These are phyloP conservation scores for Paxillus ammoniavirescens DNA, from an alignment of 768 basidiomycete species.

Conservation along the genomic window DNA sequence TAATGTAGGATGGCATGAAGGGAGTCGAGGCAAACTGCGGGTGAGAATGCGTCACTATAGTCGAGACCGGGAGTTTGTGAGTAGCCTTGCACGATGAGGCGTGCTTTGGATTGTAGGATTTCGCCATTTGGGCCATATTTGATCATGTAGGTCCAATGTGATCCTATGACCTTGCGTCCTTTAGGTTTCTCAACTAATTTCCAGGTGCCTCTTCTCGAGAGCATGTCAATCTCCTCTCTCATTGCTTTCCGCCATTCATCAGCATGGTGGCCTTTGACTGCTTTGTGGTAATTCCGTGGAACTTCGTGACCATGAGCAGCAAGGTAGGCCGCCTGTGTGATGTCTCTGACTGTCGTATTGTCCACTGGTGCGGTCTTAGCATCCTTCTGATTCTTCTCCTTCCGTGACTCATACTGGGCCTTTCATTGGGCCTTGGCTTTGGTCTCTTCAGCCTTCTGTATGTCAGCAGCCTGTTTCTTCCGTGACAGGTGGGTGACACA, in stretches of 20 bases:
- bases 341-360: background rate
- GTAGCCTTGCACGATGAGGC: slow-evolving; percentile 33
- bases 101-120: background rate
- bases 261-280: too few species aligned
- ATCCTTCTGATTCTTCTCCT: background rate
- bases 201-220: background rate
- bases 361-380: background rate
- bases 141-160: background rate
- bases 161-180: background rate
- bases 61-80: slow-evolving; percentile 38
- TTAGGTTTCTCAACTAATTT: slow-evolving; percentile 3
- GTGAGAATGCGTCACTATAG: slow-evolving; percentile 32
- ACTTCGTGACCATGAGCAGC: too few species aligned
- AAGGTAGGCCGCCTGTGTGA: background rate
- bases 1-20: slow-evolving; percentile 20
- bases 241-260: too few species aligned
- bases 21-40: slow-evolving; percentile 23
- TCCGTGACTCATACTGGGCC: background rate
- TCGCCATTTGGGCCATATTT: slow-evolving; percentile 3
- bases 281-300: background rate
- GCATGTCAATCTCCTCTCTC: too few species aligned
- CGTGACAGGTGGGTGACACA: slow-evolving; percentile 1
- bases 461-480: slow-evolving; percentile 5
- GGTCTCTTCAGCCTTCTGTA: slow-evolving; percentile 1
- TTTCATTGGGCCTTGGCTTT: background rate